phyloP scores from a whole-genome alignment of 441 rosid genomes.

The Oxalis stricta region DNA sequence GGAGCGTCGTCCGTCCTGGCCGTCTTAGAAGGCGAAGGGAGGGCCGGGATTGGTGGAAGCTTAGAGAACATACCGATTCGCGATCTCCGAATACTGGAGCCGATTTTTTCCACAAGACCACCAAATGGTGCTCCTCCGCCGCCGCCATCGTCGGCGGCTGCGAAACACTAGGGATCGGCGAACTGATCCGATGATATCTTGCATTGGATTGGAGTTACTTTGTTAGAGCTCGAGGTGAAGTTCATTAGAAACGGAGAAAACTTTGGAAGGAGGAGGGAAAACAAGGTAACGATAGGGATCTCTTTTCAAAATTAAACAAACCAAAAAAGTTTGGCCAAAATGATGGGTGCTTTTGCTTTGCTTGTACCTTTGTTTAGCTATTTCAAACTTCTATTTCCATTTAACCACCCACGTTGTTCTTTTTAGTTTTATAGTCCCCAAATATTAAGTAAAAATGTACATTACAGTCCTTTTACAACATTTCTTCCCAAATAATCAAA shows the following conservation, averaged over 20 bases:
- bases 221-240: conserved; percentile 1
- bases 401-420: too few relatives aligned
- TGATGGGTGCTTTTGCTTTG: not conserved
- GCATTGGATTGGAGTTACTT: conserved; percentile 26
- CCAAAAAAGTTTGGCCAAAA: too few relatives aligned
- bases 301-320: conserved; percentile 20
- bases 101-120: conserved; percentile 72
- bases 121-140: conserved; percentile 41
- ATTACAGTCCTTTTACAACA: too few relatives aligned
- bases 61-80: conserved; percentile 56
- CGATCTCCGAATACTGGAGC: conserved; percentile 73
- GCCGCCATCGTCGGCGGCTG: conserved; percentile 17
- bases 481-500: too few relatives aligned
- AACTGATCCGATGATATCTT: conserved; percentile 86
- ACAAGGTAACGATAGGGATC: conserved; percentile 7
- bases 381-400: not conserved
- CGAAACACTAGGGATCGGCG: conserved; percentile 82
- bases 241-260: not conserved
- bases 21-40: conserved; percentile 27
- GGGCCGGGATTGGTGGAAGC: conserved; percentile 24
- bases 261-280: conserved; percentile 30
- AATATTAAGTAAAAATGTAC: too few relatives aligned
- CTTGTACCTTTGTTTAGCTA: not conserved
- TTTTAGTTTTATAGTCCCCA: too few relatives aligned
- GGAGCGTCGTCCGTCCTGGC: conserved; percentile 33